Percentiles rank a stretch among this genome's conserved stretches.
Conservation (phyloP, 805 yeast genomes). For the Candida jianshihensis region DNA sequence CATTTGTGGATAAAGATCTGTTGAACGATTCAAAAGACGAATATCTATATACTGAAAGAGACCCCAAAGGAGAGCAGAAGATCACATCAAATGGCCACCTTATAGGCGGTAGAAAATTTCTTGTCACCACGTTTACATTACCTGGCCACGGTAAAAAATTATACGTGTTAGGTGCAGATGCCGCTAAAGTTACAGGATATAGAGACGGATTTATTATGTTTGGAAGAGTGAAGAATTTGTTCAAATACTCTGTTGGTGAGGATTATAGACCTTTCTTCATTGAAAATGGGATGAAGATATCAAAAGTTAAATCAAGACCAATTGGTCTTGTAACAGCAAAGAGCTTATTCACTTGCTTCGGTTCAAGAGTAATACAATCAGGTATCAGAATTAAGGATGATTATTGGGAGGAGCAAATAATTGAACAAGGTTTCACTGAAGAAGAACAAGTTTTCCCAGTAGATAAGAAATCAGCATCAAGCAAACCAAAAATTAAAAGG, state of each 20-base stretch:
- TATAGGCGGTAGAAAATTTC: slow-evolving; percentile 31
- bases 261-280: slow-evolving; percentile 32
- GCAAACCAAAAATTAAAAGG: neutral
- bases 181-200: slow-evolving; percentile 34
- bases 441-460: slow-evolving; percentile 35
- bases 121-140: slow-evolving; percentile 33
- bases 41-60: slow-evolving; percentile 24
- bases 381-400: slow-evolving; percentile 48
- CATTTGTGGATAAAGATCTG: slow-evolving; percentile 10
- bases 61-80: slow-evolving; percentile 40
- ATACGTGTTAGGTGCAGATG: slow-evolving; percentile 34
- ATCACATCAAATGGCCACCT: slow-evolving; percentile 32
- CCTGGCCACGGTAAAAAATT: slow-evolving; percentile 30
- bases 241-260: slow-evolving; percentile 29
- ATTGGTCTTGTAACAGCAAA: slow-evolving; percentile 29
- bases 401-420: slow-evolving; percentile 44
- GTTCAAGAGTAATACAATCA: slow-evolving; percentile 38
- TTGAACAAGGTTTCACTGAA: slow-evolving; percentile 36
- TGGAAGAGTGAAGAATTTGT: slow-evolving; percentile 30
- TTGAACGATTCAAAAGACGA: slow-evolving; percentile 24
- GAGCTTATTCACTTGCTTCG: slow-evolving; percentile 41
- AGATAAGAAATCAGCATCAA: slow-evolving; percentile 9
- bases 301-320: slow-evolving; percentile 16
- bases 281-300: slow-evolving; percentile 19
- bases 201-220: slow-evolving; percentile 50